A percentile compares a stretch with the other conserved stretches of the same genome.
Evolutionary conservation across 192 early-diverging fungal genomes (phyloP).

Genomic region (Phlyctochytrium bullatum): DNA sequence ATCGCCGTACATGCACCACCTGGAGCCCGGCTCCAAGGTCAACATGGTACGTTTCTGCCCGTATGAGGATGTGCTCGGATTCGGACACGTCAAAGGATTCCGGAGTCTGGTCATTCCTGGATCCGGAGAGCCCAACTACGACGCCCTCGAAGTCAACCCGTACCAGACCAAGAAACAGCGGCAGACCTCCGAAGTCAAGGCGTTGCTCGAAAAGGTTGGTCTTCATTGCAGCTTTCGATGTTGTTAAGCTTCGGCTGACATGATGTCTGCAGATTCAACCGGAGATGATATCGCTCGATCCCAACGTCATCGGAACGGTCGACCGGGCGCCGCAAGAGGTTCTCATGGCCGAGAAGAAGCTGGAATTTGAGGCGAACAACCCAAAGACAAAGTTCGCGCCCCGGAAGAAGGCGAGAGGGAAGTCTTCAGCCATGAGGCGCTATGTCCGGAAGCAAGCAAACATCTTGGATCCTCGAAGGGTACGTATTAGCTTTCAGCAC

Average conservation of each 20-base stretch:
- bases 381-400: slow-evolving; percentile 53
- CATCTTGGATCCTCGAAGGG: slow-evolving; percentile 72
- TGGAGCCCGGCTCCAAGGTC: slow-evolving; percentile 53
- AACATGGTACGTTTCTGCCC: slow-evolving; percentile 74
- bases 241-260: slow-evolving; percentile 14
- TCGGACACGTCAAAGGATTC: slow-evolving; percentile 77
- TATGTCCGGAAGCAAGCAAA: slow-evolving; percentile 78
- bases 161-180: slow-evolving; percentile 87
- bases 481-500: slow-evolving; percentile 24
- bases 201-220: slow-evolving; percentile 73
- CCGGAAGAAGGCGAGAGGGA: slow-evolving; percentile 62
- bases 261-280: slow-evolving; percentile 68
- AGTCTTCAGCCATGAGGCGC: slow-evolving; percentile 72
- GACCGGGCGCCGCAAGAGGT: slow-evolving; percentile 66
- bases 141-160: slow-evolving; percentile 87
- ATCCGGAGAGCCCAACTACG: slow-evolving; percentile 97
- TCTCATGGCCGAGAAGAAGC: slow-evolving; percentile 52
- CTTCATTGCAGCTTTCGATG: too few relatives aligned
- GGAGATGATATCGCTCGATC: slow-evolving; percentile 87
- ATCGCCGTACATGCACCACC: slow-evolving; percentile 86
- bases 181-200: slow-evolving; percentile 83
- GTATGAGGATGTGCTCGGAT: slow-evolving; percentile 93
- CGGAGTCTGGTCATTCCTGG: slow-evolving; percentile 81
- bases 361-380: slow-evolving; percentile 57
- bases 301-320: slow-evolving; percentile 74